Evolutionary conservation across 768 basidiomycete genomes (phyloP).

Genomic region (Amanita rimosa): DNA sequence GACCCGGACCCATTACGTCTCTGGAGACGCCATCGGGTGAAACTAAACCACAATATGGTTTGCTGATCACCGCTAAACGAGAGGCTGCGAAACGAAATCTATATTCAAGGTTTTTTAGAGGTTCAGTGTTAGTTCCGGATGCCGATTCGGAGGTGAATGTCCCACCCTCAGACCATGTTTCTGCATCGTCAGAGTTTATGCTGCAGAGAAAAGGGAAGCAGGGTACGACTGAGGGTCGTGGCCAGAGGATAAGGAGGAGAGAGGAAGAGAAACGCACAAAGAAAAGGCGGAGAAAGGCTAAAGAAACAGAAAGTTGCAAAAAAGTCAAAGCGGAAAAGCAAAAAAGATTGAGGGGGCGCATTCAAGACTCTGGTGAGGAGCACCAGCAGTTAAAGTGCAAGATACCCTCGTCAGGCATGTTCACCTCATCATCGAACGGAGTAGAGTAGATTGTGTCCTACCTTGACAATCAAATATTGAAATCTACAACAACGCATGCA

Average conservation of each 20-base stretch:
- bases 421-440: no score
- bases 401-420: neutral
- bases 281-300: neutral
- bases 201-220: neutral
- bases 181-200: no score
- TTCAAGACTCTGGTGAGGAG: neutral
- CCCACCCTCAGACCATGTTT: no score
- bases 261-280: neutral
- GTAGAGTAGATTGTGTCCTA: neutral
- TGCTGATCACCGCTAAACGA: conserved; percentile 59
- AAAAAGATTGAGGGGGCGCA: conserved; percentile 4
- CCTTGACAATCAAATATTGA: conserved; percentile 4
- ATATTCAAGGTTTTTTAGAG: conserved; percentile 76
- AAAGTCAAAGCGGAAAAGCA: conserved; percentile 6
- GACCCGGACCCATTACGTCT: conserved; percentile 37
- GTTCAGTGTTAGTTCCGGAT: conserved; percentile 39
- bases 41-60: conserved; percentile 26
- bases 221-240: neutral
- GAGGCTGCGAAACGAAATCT: conserved; percentile 67
- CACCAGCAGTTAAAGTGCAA: neutral
- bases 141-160: neutral
- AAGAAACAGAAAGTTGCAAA: neutral
- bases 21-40: conserved; percentile 20
- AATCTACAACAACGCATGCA: conserved; percentile 10
- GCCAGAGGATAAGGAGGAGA: neutral